Conservation (phyloP, 2,329 filamentous ascomycete species). For the Lasiodiplodia sp. region DNA sequence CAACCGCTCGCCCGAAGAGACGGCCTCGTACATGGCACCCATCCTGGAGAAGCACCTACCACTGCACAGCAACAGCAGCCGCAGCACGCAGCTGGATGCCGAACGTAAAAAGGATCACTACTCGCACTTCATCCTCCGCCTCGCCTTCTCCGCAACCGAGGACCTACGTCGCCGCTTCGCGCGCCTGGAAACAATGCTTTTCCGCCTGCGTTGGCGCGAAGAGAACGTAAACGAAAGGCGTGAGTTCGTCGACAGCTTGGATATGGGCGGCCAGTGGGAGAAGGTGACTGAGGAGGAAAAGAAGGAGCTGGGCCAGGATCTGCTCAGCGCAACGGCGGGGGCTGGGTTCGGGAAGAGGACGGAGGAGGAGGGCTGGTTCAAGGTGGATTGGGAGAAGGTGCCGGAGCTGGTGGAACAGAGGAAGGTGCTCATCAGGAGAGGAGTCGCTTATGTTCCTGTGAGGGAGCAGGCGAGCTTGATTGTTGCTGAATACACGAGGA, state of each 20-base stretch:
- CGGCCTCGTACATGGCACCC: conserved; percentile 80
- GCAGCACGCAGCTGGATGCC: conserved; percentile 62
- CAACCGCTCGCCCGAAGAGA: conserved; percentile 85
- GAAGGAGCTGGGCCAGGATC: conserved; percentile 67
- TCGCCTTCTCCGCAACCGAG: conserved; percentile 91
- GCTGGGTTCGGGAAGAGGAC: conserved; percentile 50
- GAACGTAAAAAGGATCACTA: conserved; percentile 97
- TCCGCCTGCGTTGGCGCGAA: conserved; percentile 79
- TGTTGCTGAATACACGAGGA: conserved; percentile 80
- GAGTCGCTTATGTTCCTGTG: conserved; percentile 90
- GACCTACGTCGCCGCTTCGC: conserved; percentile 87
- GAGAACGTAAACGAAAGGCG: conserved; percentile 77
- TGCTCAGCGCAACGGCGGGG: conserved; percentile 59
- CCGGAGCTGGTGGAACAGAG: conserved; percentile 86
- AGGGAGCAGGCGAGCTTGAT: conserved; percentile 90
- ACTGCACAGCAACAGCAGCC: conserved; percentile 76
- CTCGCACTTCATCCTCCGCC: conserved; percentile 92
- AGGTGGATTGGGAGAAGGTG: conserved; percentile 93
- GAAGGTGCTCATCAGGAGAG: conserved; percentile 76
- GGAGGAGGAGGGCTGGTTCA: conserved; percentile 91
- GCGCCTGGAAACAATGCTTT: conserved; percentile 87
- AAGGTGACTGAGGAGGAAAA: conserved; percentile 81
- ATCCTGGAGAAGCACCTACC: conserved; percentile 88
- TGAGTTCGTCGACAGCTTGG: conserved; percentile 77
- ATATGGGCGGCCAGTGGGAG: conserved; percentile 77